Percentiles rank a stretch among this genome's conserved stretches.
Conservation (phyloP, 176 grass and related monocot genomes). For the Musa acuminata region DNA sequence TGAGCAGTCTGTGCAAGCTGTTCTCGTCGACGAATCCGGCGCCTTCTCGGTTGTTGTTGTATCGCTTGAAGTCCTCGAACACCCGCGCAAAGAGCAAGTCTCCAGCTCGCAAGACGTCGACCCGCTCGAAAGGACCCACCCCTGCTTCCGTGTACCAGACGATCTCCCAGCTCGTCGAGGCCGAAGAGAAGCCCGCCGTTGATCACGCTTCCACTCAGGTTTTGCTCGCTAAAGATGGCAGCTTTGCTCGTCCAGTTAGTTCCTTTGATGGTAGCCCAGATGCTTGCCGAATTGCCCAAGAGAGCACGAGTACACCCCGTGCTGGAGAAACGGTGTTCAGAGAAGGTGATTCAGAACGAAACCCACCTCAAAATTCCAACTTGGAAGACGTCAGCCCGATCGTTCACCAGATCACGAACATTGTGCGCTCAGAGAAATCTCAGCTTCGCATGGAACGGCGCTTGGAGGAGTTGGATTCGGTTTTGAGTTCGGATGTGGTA, state of each 20-base stretch:
- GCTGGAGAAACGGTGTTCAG: neutral
- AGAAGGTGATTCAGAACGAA: neutral
- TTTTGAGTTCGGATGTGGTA: conserved; percentile 33
- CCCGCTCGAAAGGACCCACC: neutral
- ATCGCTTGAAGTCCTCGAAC: conserved; percentile 23
- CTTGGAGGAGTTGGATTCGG: conserved; percentile 33
- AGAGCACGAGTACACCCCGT: neutral
- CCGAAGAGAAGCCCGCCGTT: neutral
- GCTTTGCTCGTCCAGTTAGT: neutral
- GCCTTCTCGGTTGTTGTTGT: neutral
- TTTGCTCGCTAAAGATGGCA: neutral
- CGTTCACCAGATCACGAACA: conserved; percentile 40
- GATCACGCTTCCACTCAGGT: neutral
- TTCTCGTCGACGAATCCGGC: conserved; percentile 8
- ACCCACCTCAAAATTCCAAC: conserved; percentile 7
- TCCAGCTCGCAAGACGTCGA: neutral
- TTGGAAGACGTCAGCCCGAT: conserved; percentile 20
- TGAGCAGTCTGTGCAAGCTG: conserved; percentile 23
- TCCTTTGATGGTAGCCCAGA: neutral
- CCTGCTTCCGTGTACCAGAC: conserved; percentile 20
- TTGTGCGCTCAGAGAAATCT: conserved; percentile 32
- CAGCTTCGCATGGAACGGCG: conserved; percentile 29
- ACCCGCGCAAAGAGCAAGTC: conserved; percentile 2
- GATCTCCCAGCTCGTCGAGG: conserved; percentile 18
- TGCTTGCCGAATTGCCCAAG: conserved; percentile 28